phyloP scores from a whole-genome alignment of 2,329 filamentous ascomycete species.

The Hysterium pulicare region DNA sequence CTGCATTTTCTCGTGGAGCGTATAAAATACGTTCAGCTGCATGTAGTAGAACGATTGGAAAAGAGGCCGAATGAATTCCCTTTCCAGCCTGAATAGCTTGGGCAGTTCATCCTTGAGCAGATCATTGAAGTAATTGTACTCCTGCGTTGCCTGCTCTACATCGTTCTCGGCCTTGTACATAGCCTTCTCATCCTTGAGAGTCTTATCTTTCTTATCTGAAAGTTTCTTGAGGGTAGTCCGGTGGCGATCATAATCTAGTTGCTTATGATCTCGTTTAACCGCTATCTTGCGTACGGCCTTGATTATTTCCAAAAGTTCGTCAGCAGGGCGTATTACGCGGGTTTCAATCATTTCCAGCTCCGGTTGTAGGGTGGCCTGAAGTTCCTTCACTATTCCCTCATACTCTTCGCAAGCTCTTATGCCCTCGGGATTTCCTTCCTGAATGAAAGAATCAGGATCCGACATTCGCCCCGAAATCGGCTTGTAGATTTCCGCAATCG shows the following conservation, averaged over 20 bases:
- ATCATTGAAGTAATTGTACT: conserved; percentile 98
- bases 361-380: conserved; percentile 82
- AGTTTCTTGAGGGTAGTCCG: conserved; percentile 82
- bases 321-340: conserved; percentile 84
- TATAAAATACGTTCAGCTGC: conserved; percentile 99
- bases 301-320: conserved; percentile 90
- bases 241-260: conserved; percentile 92
- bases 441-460: conserved; percentile 77
- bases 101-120: conserved; percentile 94
- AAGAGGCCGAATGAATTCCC: conserved; percentile 91
- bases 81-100: conserved; percentile 82
- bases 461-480: conserved; percentile 95
- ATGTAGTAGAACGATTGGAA: conserved; percentile 99
- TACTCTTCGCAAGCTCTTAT: conserved; percentile 97
- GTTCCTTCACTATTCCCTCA: conserved; percentile 81
- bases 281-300: conserved; percentile 90
- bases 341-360: conserved; percentile 98
- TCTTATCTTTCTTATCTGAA: conserved; percentile 96
- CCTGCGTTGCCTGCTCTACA: conserved; percentile 85
- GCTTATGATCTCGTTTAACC: conserved; percentile 92
- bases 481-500: conserved; percentile 95
- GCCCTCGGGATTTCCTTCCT: conserved; percentile 86
- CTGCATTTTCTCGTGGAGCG: conserved; percentile 97
- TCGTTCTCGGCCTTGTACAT: conserved; percentile 94
- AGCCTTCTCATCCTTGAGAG: conserved; percentile 93